Base-by-base conservation (phyloP, 1,284 basidiomycete genomes). In the Leccinum pallidistipes region DNA sequence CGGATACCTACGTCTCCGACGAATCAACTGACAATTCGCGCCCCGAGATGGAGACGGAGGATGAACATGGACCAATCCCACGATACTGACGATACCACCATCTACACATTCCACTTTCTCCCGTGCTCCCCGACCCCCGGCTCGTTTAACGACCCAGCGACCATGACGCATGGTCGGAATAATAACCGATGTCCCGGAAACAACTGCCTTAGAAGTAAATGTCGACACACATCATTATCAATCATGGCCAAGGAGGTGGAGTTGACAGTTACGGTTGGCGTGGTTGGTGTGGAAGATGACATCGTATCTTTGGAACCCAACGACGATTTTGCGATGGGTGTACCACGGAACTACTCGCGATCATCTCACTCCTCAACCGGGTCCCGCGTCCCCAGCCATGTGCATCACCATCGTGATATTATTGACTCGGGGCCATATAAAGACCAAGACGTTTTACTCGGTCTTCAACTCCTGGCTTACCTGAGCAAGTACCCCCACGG, bases 401-500 rank as follows among this genome's bases (percentile, higher is more conserved):
- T 57, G 16, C 72, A 73, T 59, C 69, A 71, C 24, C 71, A 69
- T 27, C 74, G 68, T 21, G 71, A 76, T 57, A 27, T 67, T 4
- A 27, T 67, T 5, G 81, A 83, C 40, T 71, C 81, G 0, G 87
- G 88, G 0, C 86, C 86, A 21, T 98, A 96, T 77, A 86, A 94
- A 32, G 96, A 99, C 72, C 96, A 98, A 71, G 96, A 98, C 69
- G 95, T 99, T 0, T 79, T 99, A 3, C 84, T 97, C 16, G 88
- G 91, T 27, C 79, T 99, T 14, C 97, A 99, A 76, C 85, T 99
- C 1, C 82, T 99, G 0, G 97, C 97, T 7, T 99, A 99, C 71
- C 82, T 99, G 24, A 95, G 92, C 78, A 99, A 99, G 76, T 99
- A 99, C 74, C 94, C 97, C 0, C 97, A 99, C 76, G 96, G 74